phyloP scores from a whole-genome alignment of 345 rosid genomes.

The Mallotus nudiflorus region DNA sequence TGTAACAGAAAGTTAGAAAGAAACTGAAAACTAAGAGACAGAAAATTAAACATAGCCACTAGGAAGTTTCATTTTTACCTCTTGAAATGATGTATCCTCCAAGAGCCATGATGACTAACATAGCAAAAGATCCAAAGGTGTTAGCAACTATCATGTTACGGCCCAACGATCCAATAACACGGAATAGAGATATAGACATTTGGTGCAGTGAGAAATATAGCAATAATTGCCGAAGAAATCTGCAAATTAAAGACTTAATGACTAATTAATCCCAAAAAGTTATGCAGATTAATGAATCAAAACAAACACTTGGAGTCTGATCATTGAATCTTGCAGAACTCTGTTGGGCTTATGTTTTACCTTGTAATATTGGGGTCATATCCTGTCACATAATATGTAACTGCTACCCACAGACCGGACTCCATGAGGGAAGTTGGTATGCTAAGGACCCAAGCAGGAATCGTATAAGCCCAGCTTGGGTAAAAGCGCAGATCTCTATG shows the following conservation, averaged over 20 bases:
- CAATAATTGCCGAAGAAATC: slow-evolving; percentile 80
- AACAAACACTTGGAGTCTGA: slow-evolving; percentile 12
- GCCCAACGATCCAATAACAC: slow-evolving; percentile 97
- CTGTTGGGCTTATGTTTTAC: slow-evolving; percentile 36
- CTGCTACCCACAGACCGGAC: slow-evolving; percentile 93
- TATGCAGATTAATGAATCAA: not conserved
- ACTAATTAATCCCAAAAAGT: not conserved
- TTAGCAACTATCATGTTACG: slow-evolving; percentile 94
- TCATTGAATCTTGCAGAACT: slow-evolving; percentile 14
- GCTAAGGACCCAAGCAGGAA: slow-evolving; percentile 91
- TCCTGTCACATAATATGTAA: slow-evolving; percentile 85
- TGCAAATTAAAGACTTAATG: slow-evolving; percentile 43
- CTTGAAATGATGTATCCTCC: slow-evolving; percentile 94
- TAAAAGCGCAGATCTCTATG: slow-evolving; percentile 92
- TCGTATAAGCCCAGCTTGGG: slow-evolving; percentile 93
- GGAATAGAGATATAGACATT: slow-evolving; percentile 88
- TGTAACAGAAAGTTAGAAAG: slow-evolving; percentile 39
- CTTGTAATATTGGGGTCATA: slow-evolving; percentile 78
- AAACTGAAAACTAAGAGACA: slow-evolving; percentile 13
- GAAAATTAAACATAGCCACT: not conserved
- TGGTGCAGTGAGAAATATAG: slow-evolving; percentile 90
- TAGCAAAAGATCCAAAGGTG: slow-evolving; percentile 97
- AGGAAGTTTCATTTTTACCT: slow-evolving; percentile 44
- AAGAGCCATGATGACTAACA: slow-evolving; percentile 96
- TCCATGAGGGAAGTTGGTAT: slow-evolving; percentile 85